A percentile compares a stretch with the other conserved stretches of the same genome.
These are phyloP conservation scores for Collybia nuda DNA, from an alignment of 768 basidiomycete genomes.

Conservation along the genomic window DNA sequence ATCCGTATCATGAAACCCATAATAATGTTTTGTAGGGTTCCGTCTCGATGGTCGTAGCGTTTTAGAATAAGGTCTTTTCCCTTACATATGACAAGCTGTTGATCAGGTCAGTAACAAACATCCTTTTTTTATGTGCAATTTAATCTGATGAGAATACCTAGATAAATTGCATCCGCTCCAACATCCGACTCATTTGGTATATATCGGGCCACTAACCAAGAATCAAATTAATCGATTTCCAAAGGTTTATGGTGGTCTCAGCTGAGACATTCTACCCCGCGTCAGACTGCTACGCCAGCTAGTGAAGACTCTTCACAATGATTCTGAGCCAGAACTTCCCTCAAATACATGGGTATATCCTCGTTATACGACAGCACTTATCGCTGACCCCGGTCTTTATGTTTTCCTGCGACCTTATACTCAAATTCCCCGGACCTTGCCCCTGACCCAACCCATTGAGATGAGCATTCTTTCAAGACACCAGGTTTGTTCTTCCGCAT, in stretches of 20 bases:
- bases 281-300: conserved; percentile 42
- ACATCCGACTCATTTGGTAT: conserved; percentile 32
- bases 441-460: conserved; percentile 52
- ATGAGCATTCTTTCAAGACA: conserved; percentile 59
- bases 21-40: conserved; percentile 32
- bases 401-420: conserved; percentile 54
- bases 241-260: conserved; percentile 36
- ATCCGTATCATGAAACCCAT: neutral
- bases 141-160: conserved; percentile 7
- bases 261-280: conserved; percentile 50
- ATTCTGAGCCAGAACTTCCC: conserved; percentile 47
- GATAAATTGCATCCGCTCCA: conserved; percentile 55
- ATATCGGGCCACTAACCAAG: neutral
- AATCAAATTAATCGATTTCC: neutral
- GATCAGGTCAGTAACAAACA: conserved; percentile 42
- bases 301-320: conserved; percentile 51
- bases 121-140: neutral
- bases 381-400: conserved; percentile 23
- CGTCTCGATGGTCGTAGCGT: conserved; percentile 41
- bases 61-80: conserved; percentile 38
- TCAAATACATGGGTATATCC: conserved; percentile 39
- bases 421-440: conserved; percentile 42
- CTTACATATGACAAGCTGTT: conserved; percentile 52
- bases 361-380: neutral
- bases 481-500: conserved; percentile 35